A percentile compares a stretch with the other conserved stretches of the same genome.
phyloP scores from a whole-genome alignment of 2,329 filamentous ascomycete genomes.

The Aureobasidium lini region DNA sequence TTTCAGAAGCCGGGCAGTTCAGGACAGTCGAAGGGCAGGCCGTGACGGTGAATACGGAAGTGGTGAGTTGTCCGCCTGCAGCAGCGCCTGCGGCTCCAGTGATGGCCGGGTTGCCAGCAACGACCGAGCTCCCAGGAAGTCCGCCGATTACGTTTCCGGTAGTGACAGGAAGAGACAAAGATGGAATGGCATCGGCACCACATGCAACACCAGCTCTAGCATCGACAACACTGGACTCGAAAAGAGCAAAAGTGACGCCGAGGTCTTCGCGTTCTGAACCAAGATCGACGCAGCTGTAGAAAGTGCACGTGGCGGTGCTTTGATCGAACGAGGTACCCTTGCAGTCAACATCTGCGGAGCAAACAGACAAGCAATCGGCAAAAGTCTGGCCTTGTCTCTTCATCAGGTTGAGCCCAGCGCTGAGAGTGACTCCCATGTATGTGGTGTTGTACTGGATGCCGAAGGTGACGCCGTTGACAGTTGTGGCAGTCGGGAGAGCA shows the following conservation, averaged over 20 bases:
- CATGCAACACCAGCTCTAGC: background rate
- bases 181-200: background rate
- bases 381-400: background rate
- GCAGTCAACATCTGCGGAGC: background rate
- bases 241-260: background rate
- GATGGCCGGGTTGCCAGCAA: background rate
- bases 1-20: background rate
- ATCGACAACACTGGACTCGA: background rate
- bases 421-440: background rate
- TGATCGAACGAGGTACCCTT: background rate
- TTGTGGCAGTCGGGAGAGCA: background rate
- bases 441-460: background rate
- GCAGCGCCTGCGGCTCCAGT: background rate
- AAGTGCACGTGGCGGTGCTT: background rate
- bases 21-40: background rate
- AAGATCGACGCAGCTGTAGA: slow-evolving; percentile 3
- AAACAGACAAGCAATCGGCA: background rate
- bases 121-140: background rate
- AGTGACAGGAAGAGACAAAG: background rate
- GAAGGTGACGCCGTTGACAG: background rate
- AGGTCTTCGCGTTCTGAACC: background rate
- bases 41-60: background rate
- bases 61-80: background rate
- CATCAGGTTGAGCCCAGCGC: background rate
- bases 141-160: background rate